These are phyloP conservation scores for Mycena vulgaris DNA, from an alignment of 768 basidiomycete species.

Conservation along the genomic window DNA sequence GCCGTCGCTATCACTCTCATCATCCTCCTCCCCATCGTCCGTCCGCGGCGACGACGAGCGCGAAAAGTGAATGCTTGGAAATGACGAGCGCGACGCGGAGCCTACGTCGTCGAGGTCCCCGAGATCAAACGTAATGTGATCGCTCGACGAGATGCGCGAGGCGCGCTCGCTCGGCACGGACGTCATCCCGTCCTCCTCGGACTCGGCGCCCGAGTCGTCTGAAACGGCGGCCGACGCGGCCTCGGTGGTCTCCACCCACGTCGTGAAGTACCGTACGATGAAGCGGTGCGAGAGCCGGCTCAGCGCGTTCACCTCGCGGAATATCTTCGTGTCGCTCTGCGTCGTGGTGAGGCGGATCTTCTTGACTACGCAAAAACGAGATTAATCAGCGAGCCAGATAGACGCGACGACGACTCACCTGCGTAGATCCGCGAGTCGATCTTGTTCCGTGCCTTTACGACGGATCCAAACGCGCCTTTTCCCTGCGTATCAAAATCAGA, in stretches of 20 bases:
- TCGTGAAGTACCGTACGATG: constrained; percentile 93
- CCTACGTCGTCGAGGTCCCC: constrained; percentile 74
- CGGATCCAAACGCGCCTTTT: constrained; percentile 93
- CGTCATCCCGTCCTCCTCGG: constrained; percentile 65
- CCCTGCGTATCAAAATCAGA: constrained; percentile 64
- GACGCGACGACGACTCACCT: constrained; percentile 55
- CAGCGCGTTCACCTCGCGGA: constrained; percentile 92
- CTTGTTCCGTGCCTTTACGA: constrained; percentile 93
- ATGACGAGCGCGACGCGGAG: constrained; percentile 72
- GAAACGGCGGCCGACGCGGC: constrained; percentile 65
- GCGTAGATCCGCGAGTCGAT: constrained; percentile 90
- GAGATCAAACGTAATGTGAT: constrained; percentile 77
- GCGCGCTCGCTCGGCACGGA: constrained; percentile 64
- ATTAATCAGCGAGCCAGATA: background rate
- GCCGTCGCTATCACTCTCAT: constrained; percentile 62
- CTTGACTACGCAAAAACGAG: constrained; percentile 73
- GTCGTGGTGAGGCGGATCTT: constrained; percentile 86
- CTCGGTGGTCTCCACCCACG: constrained; percentile 87
- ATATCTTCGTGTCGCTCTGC: constrained; percentile 90
- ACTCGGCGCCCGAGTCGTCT: constrained; percentile 65
- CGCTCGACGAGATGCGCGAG: constrained; percentile 58
- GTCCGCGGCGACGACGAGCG: constrained; percentile 59
- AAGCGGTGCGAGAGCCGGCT: constrained; percentile 89
- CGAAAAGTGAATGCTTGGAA: constrained; percentile 90
- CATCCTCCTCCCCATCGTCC: constrained; percentile 58